Percentiles rank a stretch among this genome's conserved stretches.
Evolutionary conservation across 371 early-diverging fungal species (phyloP).

Genomic region (Saksenaea oblongispora): DNA sequence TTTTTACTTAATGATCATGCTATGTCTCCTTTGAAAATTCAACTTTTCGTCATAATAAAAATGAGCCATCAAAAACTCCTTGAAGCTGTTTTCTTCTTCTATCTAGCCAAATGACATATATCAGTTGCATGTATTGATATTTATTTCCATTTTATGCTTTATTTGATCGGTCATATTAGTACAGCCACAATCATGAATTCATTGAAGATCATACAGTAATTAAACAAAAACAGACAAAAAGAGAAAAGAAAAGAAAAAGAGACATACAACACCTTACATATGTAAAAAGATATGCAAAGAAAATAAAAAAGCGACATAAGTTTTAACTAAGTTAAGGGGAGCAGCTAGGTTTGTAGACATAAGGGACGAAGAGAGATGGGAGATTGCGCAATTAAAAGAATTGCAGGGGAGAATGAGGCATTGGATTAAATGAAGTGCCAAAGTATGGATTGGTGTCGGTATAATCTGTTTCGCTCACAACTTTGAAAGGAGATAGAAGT

Average conservation of each 20-base stretch:
- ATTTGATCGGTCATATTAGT: background rate
- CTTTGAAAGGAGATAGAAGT: background rate
- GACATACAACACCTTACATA: slow-evolving; percentile 1
- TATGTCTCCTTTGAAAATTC: background rate
- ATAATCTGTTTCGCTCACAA: background rate
- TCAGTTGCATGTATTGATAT: background rate
- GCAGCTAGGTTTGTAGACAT: background rate
- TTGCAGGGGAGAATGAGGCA: background rate
- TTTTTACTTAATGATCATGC: slow-evolving; percentile 1
- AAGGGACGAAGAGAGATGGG: background rate
- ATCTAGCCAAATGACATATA: background rate
- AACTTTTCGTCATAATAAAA: background rate
- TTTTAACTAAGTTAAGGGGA: background rate
- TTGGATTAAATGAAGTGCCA: background rate
- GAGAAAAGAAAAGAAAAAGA: background rate
- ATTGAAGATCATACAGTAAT: background rate
- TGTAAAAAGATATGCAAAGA: background rate
- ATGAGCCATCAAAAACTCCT: background rate
- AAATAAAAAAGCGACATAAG: background rate
- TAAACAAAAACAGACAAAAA: background rate
- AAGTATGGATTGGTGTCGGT: background rate
- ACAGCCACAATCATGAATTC: background rate
- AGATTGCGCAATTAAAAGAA: background rate
- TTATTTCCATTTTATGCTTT: background rate
- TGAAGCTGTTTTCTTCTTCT: background rate